Evolutionary conservation across 2,329 filamentous ascomycete species (phyloP), one percentile per base, ranked within the genome.

Genomic region (Alternaria ethzedia): DNA sequence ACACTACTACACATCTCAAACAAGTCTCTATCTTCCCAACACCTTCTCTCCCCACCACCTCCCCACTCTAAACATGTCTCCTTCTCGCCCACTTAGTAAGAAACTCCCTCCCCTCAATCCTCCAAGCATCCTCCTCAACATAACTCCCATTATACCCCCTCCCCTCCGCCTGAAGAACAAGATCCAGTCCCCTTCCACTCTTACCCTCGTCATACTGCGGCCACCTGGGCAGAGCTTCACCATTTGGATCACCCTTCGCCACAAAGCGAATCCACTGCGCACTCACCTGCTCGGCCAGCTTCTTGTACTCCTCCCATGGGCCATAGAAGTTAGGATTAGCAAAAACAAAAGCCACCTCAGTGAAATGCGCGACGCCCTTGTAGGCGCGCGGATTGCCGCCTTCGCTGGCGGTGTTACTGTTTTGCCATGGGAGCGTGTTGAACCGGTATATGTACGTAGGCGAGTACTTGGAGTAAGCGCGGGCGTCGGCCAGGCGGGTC

Each of bases 401-500:
- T 0, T 82, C 73, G 8, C 82, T 72, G 0, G 74, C 65, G 15
- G 74, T 75, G 10, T 70, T 69, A 57, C 61, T 63, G 57, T 75
- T 59, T 46, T 70, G 64, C 63, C 72, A 80, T 3, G 77, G 77
- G 12, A 75, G 71, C 5, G 78, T 79, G 70, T 90, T 87, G 82
- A 90, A 90, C 51, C 86, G 84, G 79, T 89, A 90, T 63, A 85
- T 86, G 78, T 88, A 90, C 4, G 85, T 82, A 1, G 86, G 76
- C 8, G 81, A 78, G 80, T 79, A 71, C 83, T 81, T 71, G 79
- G 85, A 43, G 84, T 84, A 61, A 80, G 78, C 20, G 84, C 84
- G 15, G 10, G 78, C 77, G 43, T 80, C 78, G 43, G 72, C 72
- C 3, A 79, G 71, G 5, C 88, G 83, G n/a, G 85, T 83, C 4